phyloP scores from a whole-genome alignment of 2,329 filamentous ascomycete genomes.

The Didymella sp. region DNA sequence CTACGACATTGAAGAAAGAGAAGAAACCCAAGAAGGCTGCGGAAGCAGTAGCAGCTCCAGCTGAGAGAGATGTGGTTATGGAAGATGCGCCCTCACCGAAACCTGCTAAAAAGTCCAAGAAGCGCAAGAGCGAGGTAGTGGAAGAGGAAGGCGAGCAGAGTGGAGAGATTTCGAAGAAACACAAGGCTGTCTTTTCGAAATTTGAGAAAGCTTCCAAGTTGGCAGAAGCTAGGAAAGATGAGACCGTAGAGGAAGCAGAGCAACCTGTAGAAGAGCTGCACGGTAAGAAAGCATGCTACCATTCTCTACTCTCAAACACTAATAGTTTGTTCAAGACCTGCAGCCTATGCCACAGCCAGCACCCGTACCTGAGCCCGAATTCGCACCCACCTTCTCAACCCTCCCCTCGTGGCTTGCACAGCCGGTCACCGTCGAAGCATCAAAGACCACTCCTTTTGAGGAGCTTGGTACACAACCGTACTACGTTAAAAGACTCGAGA shows the following conservation, averaged over 20 bases:
- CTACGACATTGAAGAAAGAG: constrained; percentile 7
- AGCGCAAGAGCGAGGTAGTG: constrained; percentile 42
- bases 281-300: constrained; percentile 25
- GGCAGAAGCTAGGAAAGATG: constrained; percentile 31
- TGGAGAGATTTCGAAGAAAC: constrained; percentile 45
- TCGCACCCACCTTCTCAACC: constrained; percentile 74
- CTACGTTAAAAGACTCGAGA: constrained; percentile 67
- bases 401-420: constrained; percentile 81
- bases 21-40: constrained; percentile 40
- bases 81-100: constrained; percentile 19
- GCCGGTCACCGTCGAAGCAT: constrained; percentile 72
- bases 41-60: neutral
- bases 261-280: constrained; percentile 60
- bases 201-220: constrained; percentile 52
- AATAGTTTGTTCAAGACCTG: constrained; percentile 59
- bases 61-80: constrained; percentile 12
- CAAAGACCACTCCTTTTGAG: constrained; percentile 66
- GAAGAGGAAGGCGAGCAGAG: constrained; percentile 34
- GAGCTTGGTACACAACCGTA: constrained; percentile 68
- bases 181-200: constrained; percentile 53
- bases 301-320: neutral
- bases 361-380: constrained; percentile 62
- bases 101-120: constrained; percentile 44
- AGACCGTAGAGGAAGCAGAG: constrained; percentile 46
- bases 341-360: constrained; percentile 82